Evolutionary conservation across 306 rosid species (phyloP), one percentile per base, ranked within the genome.

Genomic region (Vigna hirtella): DNA sequence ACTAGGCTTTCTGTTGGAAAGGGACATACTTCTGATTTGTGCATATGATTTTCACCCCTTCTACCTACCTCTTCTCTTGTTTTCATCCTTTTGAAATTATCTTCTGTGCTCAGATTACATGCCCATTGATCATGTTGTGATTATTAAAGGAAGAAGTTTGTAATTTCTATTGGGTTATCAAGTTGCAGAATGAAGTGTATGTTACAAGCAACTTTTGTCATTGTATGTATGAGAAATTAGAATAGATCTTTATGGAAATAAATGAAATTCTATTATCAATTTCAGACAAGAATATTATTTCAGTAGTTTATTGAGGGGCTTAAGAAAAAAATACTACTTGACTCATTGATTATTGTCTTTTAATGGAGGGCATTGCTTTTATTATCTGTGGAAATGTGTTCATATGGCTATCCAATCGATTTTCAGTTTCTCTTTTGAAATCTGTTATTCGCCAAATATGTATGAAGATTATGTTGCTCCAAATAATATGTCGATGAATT

Each of bases 151-250:
- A 73, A 79, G 66, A 47, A 82, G 77, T 53, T 74, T 73, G 78
- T 83, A 77, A 75, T 80, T 70, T 83, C 49, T 59, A 50, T 74
- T 80, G 84, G 87, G 71, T 77, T 82, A 57, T 77, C 59, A 73
- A 76, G 77, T 77, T 83, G 86, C 79, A 68, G 73, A 79, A 64
- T 83, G 49, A 82, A 82, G 78, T 73, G 68, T 81, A 78, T 86
- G 82, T 64, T 70, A 63, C 80, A 67, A 77, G 78, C 80, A 81
- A 79, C 88, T 77, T 84, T 84, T 80, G 89, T 77, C 83, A 64
- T n/a, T 74, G 86, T 83, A 77, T 77, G 85, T 85, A 85, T 48
- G 84, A 81, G 86, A 74, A 77, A 83, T 78, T 85, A 83, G 82
- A 73, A 62, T 73, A 80, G 88, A 49, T 73, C 47, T 78, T 55